Base-by-base conservation (phyloP, 345 rosid genomes). In the Eucalyptus urophylla region DNA sequence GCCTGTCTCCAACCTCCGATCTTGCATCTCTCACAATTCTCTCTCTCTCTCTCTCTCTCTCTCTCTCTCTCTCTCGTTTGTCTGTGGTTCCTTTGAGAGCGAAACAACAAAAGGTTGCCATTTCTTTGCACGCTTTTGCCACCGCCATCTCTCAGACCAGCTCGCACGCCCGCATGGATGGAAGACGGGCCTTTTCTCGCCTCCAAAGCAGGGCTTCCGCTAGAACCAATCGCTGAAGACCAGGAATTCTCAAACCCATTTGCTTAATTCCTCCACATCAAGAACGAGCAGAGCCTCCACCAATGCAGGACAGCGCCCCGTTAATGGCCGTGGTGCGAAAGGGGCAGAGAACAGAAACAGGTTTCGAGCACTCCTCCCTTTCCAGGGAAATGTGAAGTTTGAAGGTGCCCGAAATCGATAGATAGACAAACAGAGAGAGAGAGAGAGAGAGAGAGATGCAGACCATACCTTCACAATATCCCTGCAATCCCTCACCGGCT, bases 251-350 rank as follows among this genome's bases (percentile, higher is more conserved):
- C 29, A 19, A 11, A 56, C 81, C 81, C 81, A 37, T 19, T 72
- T 72, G 44, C 81, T 33, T 11, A 94, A 91, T 95, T 95, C 97
- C 97, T 56, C 62, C 62, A 95, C 89, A 94, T 92, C 25, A 67
- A 86, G 37, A 89, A 89, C 80, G 72, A 69, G 69, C 50, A 87
- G 86, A 80, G 45, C 29, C 96, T 96, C 83, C 96, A 92, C 76
- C 92, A 99, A 27, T 94, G 91, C 86, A 94, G 90, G 87, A 96
- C 99, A 7, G 97, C 99, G 29, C 29, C 49, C 98, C 99, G 21
- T 99, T 97, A 76, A 92, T 97, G 97, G 93, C 93, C 17, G 94
- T 94, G 67, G 88, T 96, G 89, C 25, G 91, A 91, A 49, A 87
- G 40, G 22, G 49, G 17, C 87, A 33, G 62, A 56, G 29, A 56